phyloP scores from a whole-genome alignment of 768 basidiomycete species.

The Lactarius trivialis region DNA sequence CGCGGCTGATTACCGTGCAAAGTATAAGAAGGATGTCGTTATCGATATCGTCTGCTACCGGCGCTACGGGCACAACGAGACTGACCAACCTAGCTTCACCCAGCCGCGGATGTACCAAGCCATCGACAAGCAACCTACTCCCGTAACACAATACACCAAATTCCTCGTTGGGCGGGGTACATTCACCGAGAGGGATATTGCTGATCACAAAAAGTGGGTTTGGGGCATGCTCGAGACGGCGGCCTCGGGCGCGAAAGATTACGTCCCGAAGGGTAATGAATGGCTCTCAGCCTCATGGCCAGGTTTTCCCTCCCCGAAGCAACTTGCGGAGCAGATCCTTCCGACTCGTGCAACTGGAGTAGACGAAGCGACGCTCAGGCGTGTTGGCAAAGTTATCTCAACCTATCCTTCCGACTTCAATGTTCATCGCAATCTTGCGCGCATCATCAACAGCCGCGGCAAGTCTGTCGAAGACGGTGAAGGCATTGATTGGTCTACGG shows the following conservation, averaged over 20 bases:
- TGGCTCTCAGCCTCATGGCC: slow-evolving; percentile 99
- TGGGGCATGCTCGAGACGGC: slow-evolving; percentile 99
- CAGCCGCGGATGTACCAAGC: slow-evolving; percentile 99
- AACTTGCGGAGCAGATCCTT: slow-evolving; percentile 86
- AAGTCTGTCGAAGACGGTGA: slow-evolving; percentile 86
- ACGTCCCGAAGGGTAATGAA: slow-evolving; percentile 89
- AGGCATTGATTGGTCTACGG: slow-evolving; percentile 97
- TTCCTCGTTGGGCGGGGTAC: slow-evolving; percentile 85
- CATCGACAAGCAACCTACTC: slow-evolving; percentile 88
- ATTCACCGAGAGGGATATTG: slow-evolving; percentile 93
- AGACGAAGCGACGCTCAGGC: slow-evolving; percentile 66
- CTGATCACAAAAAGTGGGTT: slow-evolving; percentile 99
- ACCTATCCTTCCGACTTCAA: slow-evolving; percentile 79
- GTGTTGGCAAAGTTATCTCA: slow-evolving; percentile 83
- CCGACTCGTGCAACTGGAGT: slow-evolving; percentile 87
- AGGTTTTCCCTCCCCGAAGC: slow-evolving; percentile 95
- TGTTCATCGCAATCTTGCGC: slow-evolving; percentile 87
- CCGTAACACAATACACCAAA: slow-evolving; percentile 87
- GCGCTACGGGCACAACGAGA: slow-evolving; percentile 99
- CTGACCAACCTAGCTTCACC: slow-evolving; percentile 97
- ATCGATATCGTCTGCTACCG: slow-evolving; percentile 98
- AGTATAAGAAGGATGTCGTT: slow-evolving; percentile 98
- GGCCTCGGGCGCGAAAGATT: slow-evolving; percentile 89
- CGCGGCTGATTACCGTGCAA: slow-evolving; percentile 95
- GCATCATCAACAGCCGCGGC: slow-evolving; percentile 82